Conservation (phyloP, 1,284 basidiomycete genomes). For the Porphyrellus sp. region DNA sequence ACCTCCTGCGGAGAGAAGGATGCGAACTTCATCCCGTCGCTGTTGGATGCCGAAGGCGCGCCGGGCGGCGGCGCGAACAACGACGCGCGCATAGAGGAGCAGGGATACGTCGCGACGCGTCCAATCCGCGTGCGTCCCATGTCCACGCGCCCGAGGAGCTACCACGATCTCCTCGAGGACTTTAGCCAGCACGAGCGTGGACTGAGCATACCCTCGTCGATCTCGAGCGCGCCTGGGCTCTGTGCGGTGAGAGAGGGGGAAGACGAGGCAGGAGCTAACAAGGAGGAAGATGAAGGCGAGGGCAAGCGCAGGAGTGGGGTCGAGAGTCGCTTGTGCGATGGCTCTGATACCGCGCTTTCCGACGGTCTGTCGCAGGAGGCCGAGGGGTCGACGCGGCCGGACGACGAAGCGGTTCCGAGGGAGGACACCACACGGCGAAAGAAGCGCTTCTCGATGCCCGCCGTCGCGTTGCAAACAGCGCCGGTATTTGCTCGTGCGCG, state of each 20-base stretch:
- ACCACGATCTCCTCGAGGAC: constrained; percentile 62
- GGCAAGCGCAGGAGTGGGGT: constrained; percentile 10
- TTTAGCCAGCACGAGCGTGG: constrained; percentile 45
- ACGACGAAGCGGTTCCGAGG: constrained; percentile 10
- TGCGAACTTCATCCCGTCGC: constrained; percentile 9
- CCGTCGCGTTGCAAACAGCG: constrained; percentile 67
- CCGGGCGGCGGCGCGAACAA: neutral
- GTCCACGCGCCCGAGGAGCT: constrained; percentile 54
- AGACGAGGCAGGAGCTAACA: constrained; percentile 22
- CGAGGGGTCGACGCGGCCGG: neutral
- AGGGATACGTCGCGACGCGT: constrained; percentile 14
- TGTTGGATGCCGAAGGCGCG: neutral
- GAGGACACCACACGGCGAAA: constrained; percentile 61
- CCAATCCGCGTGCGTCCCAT: constrained; percentile 39
- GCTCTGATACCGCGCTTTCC: neutral
- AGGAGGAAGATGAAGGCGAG: constrained; percentile 17
- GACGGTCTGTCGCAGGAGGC: constrained; percentile 10
- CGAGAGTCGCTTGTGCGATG: neutral
- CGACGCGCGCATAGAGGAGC: constrained; percentile 9
- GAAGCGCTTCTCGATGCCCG: constrained; percentile 72
- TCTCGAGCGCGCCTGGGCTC: constrained; percentile 30
- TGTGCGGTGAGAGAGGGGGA: constrained; percentile 32
- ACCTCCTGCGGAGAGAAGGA: constrained; percentile 21
- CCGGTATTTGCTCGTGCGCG: constrained; percentile 61
- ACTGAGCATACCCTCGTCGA: constrained; percentile 33